Base-by-base conservation (phyloP, 805 yeast genomes). In the Metschnikowia koreensis region DNA sequence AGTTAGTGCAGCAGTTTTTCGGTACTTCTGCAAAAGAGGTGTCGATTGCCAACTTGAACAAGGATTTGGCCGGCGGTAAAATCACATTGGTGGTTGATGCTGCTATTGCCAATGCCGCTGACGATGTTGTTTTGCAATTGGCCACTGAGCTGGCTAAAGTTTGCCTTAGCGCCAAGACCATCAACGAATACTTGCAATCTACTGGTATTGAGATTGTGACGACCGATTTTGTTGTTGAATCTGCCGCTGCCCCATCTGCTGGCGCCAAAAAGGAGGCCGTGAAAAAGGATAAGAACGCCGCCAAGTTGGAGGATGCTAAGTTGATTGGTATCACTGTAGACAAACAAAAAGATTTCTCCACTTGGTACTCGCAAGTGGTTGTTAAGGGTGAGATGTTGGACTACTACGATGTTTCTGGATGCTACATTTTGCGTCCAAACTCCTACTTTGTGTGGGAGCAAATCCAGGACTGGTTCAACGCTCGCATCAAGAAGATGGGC, bases 381-480 rank as follows among this genome's bases (percentile, higher is more conserved):
- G 88, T 96, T 65, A 94, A 94, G 75, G 96, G 97, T 73, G 99
- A 94, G 73, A 89, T 96, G 97, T 81, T 94, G 64, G 99, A 96
- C 70, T 94, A 94, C 79, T 94, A 94, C 68, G 99, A 96, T 68
- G 98, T 94, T 47, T 91, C 97, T 47, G 99, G 99, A 63, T 94
- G 99, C 79, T 94, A 94, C 73, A 94, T 94, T 65, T 77, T 94
- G 80, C 87, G 97, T 74, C 99, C 99, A 51, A 88, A 92, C 61
- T 92, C 98, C 9, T 94, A 90, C 71, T 75, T 85, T 53, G 83
- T 94, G 54, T 94, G 99, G 99, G 99, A 94, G 78, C 75, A 79
- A 55, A 93, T 94, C 66, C 98, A 92, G 76, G 77, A 74, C 61
- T 94, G 84, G 84, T 93, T 94, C 69, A 88, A 94, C 73, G 73